Base-by-base conservation (phyloP, 1,284 basidiomycete species). In the Tilletia caries region DNA sequence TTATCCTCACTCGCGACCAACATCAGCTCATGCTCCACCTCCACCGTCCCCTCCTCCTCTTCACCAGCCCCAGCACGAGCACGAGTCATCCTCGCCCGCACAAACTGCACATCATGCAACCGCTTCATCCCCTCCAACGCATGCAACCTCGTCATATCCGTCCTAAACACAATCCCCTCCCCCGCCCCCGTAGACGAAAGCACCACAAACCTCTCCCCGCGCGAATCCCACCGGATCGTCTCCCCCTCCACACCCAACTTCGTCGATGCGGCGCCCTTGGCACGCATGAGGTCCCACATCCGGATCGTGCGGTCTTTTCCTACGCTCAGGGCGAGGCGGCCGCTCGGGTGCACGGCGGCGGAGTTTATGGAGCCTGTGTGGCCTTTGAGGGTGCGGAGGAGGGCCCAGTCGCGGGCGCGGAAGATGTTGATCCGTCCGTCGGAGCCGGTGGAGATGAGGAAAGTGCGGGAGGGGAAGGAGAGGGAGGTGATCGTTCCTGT, bases 231-330 rank as follows among this genome's bases (percentile, higher is more conserved):
- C 0, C 67, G 32, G 6, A 80, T 75, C 34, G 71, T 54, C 58
- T 79, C 77, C 2, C 78, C 79, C 34, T 80, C 79, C 29, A 77
- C 73, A 67, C 78, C 79, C 62, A 82, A 79, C 79, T 94, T 92
- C 43, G 90, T 91, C 79, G 92, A 94, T 3, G 92, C 92, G 15
- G 90, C 89, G 1, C 92, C 92, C 81, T 91, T 91, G 1, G 94
- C 95, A 62, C 94, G 87, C 92, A 97, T 96, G 32, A 98, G 86
- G 86, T 98, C 95, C 95, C 95, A 98, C 93, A 98, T 95, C 65
- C 94, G 88, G 70, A 98, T 83, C 8, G 92, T 93, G 72, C 89
- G 87, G 81, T 98, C 95, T 77, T 91, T 91, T 13, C 95, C 95
- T 0, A 97, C 93, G 73, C 90, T 92, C 34, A 98, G 84, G 0